Evolutionary conservation across 306 rosid genomes (phyloP).

Genomic region (Hippophae gyantsensis): DNA sequence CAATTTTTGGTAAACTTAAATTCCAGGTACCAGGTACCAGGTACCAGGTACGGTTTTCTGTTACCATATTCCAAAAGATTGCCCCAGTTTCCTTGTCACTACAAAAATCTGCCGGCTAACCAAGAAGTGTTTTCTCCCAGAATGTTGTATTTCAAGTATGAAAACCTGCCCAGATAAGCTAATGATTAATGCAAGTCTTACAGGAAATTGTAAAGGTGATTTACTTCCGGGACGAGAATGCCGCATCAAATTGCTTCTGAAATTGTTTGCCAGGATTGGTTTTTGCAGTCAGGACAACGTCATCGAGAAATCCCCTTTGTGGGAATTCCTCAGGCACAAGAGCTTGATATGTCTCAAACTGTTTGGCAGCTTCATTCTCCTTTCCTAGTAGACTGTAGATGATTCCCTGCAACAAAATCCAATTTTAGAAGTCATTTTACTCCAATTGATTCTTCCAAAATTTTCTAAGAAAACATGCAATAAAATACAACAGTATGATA

Average conservation of each 20-base stretch:
- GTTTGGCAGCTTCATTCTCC: conserved; percentile 67
- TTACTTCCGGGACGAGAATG: conserved; percentile 39
- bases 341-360: conserved; percentile 60
- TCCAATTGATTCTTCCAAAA: not conserved
- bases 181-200: not conserved
- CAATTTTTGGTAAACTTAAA: too few relatives aligned
- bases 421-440: not conserved
- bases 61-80: too few relatives aligned
- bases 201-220: not conserved
- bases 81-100: not conserved
- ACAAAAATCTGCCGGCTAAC: not conserved
- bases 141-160: not conserved
- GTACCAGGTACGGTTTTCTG: too few relatives aligned
- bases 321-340: conserved; percentile 84
- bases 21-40: too few relatives aligned
- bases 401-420: conserved; percentile 53
- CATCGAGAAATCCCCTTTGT: conserved; percentile 75
- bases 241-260: conserved; percentile 42
- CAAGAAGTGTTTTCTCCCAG: not conserved
- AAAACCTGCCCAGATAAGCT: not conserved
- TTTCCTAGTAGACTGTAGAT: conserved; percentile 68
- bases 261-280: conserved; percentile 43
- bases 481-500: too few relatives aligned
- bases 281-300: conserved; percentile 64
- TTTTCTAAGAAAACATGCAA: too few relatives aligned